A percentile compares a stretch with the other conserved stretches of the same genome.
phyloP scores from a whole-genome alignment of 2,329 filamentous ascomycete genomes.

The Exophiala phaeomuriformis region DNA sequence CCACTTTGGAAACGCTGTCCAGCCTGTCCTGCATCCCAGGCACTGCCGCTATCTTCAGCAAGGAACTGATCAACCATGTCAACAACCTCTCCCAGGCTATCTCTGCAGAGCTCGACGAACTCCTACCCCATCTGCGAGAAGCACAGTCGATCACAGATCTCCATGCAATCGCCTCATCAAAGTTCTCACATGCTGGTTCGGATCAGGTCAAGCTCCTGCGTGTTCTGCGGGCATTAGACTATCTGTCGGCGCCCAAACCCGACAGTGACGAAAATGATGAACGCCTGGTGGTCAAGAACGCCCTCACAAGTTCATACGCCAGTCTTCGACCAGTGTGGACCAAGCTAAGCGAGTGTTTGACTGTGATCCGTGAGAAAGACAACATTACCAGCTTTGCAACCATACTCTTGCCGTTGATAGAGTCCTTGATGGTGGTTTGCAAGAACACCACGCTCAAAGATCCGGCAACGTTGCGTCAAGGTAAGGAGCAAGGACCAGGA shows the following conservation, averaged over 20 bases:
- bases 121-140: constrained; percentile 77
- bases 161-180: constrained; percentile 84
- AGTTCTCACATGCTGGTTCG: constrained; percentile 91
- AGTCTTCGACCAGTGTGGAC: constrained; percentile 90
- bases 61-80: constrained; percentile 82
- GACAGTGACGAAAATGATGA: constrained; percentile 48
- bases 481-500: constrained; percentile 63
- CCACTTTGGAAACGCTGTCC: constrained; percentile 97
- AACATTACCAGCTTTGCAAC: constrained; percentile 97
- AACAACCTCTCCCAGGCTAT: constrained; percentile 78
- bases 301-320: constrained; percentile 81
- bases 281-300: constrained; percentile 61
- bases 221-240: constrained; percentile 87
- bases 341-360: constrained; percentile 81
- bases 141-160: constrained; percentile 88
- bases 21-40: constrained; percentile 89
- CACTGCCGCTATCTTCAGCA: constrained; percentile 84
- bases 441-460: constrained; percentile 88
- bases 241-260: constrained; percentile 79
- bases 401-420: constrained; percentile 86
- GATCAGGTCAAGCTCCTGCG: constrained; percentile 94
- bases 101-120: constrained; percentile 71
- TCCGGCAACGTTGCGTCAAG: constrained; percentile 43
- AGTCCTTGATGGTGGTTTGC: constrained; percentile 97
- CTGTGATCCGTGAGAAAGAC: constrained; percentile 80